Percentiles rank a stretch among this genome's conserved stretches.
These are phyloP conservation scores for Tubosaeta brunneosetosa DNA, from an alignment of 768 basidiomycete species.

Conservation along the genomic window DNA sequence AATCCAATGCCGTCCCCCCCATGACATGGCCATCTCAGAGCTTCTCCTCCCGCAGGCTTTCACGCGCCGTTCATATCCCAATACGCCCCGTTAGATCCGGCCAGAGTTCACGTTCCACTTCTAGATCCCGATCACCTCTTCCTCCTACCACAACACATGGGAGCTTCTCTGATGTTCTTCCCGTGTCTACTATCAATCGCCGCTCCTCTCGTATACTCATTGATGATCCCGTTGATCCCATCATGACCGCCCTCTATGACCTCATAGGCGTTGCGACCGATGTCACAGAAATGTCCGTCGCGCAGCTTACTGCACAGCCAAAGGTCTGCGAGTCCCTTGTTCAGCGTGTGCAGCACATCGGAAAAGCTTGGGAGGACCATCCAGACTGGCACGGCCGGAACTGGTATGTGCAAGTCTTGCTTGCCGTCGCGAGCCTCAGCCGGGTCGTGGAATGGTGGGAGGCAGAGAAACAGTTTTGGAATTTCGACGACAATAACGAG, in stretches of 20 bases:
- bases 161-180: conserved; percentile 57
- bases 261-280: conserved; percentile 93
- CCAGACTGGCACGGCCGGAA: conserved; percentile 96
- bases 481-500: conserved; percentile 89
- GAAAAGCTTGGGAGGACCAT: conserved; percentile 95
- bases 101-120: conserved; percentile 89
- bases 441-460: conserved; percentile 99
- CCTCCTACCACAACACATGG: conserved; percentile 63
- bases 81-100: conserved; percentile 62
- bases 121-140: conserved; percentile 90
- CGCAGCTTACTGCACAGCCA: conserved; percentile 79
- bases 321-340: conserved; percentile 85
- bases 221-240: conserved; percentile 83
- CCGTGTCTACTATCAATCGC: conserved; percentile 49
- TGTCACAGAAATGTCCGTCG: conserved; percentile 83
- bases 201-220: conserved; percentile 79
- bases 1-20: conserved; percentile 43
- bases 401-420: conserved; percentile 96
- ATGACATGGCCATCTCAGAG: conserved; percentile 54
- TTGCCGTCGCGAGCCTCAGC: conserved; percentile 92
- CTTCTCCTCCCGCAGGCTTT: conserved; percentile 72
- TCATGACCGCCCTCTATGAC: conserved; percentile 86
- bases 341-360: conserved; percentile 85
- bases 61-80: conserved; percentile 77
- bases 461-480: conserved; percentile 99